Evolutionary conservation across 352 stramenopile species (phyloP).

Genomic region (Chrysophaeum taylorii): DNA sequence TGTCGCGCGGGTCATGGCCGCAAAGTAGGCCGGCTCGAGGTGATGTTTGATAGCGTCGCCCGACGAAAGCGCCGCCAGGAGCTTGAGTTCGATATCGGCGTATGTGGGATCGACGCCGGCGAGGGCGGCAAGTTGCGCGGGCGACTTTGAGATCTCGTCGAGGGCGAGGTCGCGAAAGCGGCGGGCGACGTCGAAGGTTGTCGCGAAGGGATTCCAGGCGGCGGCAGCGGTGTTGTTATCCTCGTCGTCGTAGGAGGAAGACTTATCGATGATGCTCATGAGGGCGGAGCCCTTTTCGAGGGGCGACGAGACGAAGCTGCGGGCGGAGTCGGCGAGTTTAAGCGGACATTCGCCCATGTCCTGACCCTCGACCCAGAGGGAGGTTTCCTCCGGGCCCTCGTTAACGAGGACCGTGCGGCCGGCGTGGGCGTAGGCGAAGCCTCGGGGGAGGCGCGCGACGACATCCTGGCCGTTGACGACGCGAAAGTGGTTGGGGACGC

Average conservation of each 20-base stretch:
- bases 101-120: neutral
- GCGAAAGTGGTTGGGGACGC: constrained; percentile 9
- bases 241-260: too few species aligned
- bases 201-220: neutral
- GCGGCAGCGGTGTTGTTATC: neutral
- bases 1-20: constrained; percentile 2
- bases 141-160: neutral
- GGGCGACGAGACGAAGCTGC: neutral
- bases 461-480: constrained; percentile 55
- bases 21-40: constrained; percentile 16
- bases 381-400: neutral
- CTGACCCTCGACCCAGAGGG: neutral
- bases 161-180: neutral
- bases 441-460: constrained; percentile 41
- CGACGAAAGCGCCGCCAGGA: neutral
- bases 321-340: neutral
- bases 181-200: neutral
- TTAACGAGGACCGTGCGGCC: neutral
- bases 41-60: constrained; percentile 8
- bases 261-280: neutral
- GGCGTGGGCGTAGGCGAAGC: constrained; percentile 9
- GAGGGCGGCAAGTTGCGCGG: neutral
- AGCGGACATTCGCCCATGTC: neutral
- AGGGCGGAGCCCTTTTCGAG: neutral
- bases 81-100: constrained; percentile 7